Conservation (phyloP, 2,329 filamentous ascomycete genomes). For the Cadophora sp. region DNA sequence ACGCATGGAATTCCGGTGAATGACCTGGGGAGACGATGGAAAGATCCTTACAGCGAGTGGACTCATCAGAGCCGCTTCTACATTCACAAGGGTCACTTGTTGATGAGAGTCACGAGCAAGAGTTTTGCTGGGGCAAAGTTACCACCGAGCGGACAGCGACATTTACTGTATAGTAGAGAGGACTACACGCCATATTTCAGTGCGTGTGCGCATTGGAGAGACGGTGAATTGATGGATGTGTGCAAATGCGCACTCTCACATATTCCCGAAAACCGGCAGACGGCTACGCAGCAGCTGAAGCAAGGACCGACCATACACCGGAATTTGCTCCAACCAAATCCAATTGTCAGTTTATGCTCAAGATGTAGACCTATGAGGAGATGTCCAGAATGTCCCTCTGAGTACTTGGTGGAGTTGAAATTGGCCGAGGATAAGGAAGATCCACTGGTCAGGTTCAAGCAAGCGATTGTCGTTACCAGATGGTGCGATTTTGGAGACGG, state of each 20-base stretch:
- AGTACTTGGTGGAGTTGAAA: slow-evolving; percentile 67
- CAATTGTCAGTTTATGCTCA: slow-evolving; percentile 58
- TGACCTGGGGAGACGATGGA: slow-evolving; percentile 58
- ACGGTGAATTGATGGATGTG: slow-evolving; percentile 63
- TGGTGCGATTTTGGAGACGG: slow-evolving; percentile 68
- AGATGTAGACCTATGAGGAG: slow-evolving; percentile 64
- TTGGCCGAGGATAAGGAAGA: slow-evolving; percentile 61
- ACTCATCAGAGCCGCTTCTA: slow-evolving; percentile 60
- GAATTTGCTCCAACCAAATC: slow-evolving; percentile 43
- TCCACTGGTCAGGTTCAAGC: slow-evolving; percentile 57
- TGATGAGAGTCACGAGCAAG: slow-evolving; percentile 63
- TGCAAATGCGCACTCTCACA: slow-evolving; percentile 67
- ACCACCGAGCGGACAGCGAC: slow-evolving; percentile 57
- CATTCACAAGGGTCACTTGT: slow-evolving; percentile 58
- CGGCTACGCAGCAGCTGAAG: slow-evolving; percentile 43
- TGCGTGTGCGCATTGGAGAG: slow-evolving; percentile 66
- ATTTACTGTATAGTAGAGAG: slow-evolving; percentile 63
- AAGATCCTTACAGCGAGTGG: slow-evolving; percentile 57
- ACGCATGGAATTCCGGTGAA: slow-evolving; percentile 55
- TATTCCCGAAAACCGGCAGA: slow-evolving; percentile 54
- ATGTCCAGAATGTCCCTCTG: slow-evolving; percentile 66
- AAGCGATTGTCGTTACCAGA: slow-evolving; percentile 64
- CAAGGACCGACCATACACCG: slow-evolving; percentile 35
- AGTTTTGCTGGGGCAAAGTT: slow-evolving; percentile 58
- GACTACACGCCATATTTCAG: slow-evolving; percentile 69